A percentile compares a stretch with the other conserved stretches of the same genome.
Evolutionary conservation across 1,284 basidiomycete genomes (phyloP).

Genomic region (Apiotrichum akiyoshidainum): DNA sequence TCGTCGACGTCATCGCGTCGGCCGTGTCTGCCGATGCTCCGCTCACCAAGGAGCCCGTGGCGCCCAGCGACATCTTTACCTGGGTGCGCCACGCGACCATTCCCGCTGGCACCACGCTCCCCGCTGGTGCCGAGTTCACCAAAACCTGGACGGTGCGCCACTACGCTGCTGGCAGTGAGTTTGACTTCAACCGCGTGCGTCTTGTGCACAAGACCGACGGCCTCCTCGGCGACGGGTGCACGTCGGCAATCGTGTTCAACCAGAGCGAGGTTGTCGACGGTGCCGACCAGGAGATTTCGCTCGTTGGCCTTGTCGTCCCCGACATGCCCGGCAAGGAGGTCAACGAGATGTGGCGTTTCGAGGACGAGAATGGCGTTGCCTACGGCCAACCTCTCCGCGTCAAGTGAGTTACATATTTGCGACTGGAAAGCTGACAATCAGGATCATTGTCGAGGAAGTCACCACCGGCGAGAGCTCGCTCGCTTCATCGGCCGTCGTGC

Average conservation of each 20-base stretch:
- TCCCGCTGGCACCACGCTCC: slow-evolving; percentile 34
- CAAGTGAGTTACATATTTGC: slow-evolving; percentile 23
- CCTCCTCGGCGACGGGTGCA: slow-evolving; percentile 23
- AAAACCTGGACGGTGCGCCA: slow-evolving; percentile 46
- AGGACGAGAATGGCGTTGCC: slow-evolving; percentile 37
- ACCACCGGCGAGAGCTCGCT: slow-evolving; percentile 26
- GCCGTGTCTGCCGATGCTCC: neutral
- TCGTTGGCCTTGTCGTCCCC: slow-evolving; percentile 40
- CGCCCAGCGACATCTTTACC: slow-evolving; percentile 42
- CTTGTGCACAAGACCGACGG: slow-evolving; percentile 31
- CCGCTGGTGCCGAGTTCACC: slow-evolving; percentile 45
- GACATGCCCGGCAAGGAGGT: slow-evolving; percentile 36
- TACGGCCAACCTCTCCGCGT: slow-evolving; percentile 45
- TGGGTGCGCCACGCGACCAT: slow-evolving; percentile 46
- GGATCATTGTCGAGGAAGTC: slow-evolving; percentile 31
- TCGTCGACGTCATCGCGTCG: slow-evolving; percentile 5
- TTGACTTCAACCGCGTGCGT: slow-evolving; percentile 30
- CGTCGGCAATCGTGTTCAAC: slow-evolving; percentile 18
- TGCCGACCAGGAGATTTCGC: slow-evolving; percentile 33
- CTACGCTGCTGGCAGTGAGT: slow-evolving; percentile 41
- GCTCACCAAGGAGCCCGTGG: slow-evolving; percentile 21
- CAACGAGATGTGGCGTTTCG: slow-evolving; percentile 42
- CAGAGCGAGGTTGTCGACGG: slow-evolving; percentile 33
- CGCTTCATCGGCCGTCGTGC: slow-evolving; percentile 31
- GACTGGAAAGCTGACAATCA: neutral